These are phyloP conservation scores for Guyanaporus albipodus DNA, from an alignment of 768 basidiomycete genomes.

Conservation along the genomic window DNA sequence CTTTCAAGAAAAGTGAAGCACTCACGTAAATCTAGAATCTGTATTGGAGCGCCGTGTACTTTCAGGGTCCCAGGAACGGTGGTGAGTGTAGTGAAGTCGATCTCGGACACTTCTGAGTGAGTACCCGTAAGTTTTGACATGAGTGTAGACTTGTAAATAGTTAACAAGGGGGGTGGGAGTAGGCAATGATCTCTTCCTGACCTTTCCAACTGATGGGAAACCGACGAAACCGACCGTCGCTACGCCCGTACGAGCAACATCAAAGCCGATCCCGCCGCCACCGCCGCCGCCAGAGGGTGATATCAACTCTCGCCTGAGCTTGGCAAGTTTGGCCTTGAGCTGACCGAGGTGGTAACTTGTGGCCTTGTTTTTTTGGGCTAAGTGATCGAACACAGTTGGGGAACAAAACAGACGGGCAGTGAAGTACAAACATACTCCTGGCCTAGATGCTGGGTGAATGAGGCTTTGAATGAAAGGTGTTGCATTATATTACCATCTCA, in stretches of 20 bases:
- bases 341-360: conserved; percentile 95
- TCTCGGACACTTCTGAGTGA: conserved; percentile 91
- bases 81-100: conserved; percentile 95
- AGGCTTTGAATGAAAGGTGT: conserved; percentile 14
- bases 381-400: conserved; percentile 13
- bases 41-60: conserved; percentile 94
- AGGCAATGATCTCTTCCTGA: conserved; percentile 23
- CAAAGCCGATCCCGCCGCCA: conserved; percentile 88
- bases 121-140: conserved; percentile 98
- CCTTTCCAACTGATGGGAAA: conserved; percentile 95
- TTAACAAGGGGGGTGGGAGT: conserved; percentile 3
- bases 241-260: conserved; percentile 96
- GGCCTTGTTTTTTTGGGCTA: conserved; percentile 95
- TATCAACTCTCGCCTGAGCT: conserved; percentile 92
- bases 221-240: conserved; percentile 94
- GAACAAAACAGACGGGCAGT: conserved; percentile 8
- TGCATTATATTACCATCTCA: conserved; percentile 74
- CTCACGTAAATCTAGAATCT: conserved; percentile 88
- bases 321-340: conserved; percentile 97
- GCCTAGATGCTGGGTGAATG: conserved; percentile 46
- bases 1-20: conserved; percentile 6
- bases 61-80: conserved; percentile 94
- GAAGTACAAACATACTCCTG: conserved; percentile 57
- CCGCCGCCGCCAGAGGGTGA: conserved; percentile 73
- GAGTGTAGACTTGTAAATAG: conserved; percentile 63